These are phyloP conservation scores for Trichoderma gamsii DNA, from an alignment of 495 filamentous ascomycete species.

Conservation along the genomic window DNA sequence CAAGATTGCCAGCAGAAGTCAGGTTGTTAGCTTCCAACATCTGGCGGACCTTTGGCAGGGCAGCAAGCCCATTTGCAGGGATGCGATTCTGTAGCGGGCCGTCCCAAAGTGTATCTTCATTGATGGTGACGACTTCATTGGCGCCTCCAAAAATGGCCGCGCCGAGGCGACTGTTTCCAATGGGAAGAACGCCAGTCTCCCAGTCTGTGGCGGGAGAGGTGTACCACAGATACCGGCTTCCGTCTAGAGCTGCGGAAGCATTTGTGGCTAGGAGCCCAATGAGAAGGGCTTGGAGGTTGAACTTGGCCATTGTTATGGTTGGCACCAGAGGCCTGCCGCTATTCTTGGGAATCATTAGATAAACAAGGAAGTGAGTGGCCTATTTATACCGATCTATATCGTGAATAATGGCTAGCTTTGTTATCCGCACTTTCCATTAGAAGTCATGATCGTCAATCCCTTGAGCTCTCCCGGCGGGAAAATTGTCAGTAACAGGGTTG, in stretches of 20 bases:
- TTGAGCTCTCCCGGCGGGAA: not conserved
- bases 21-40: slow-evolving; percentile 39
- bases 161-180: slow-evolving; percentile 51
- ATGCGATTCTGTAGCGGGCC: slow-evolving; percentile 43
- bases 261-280: not conserved
- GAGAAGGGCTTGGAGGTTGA: slow-evolving; percentile 1
- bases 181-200: slow-evolving; percentile 19
- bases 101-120: slow-evolving; percentile 51
- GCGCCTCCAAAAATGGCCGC: slow-evolving; percentile 44
- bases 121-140: slow-evolving; percentile 43
- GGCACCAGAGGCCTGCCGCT: not conserved
- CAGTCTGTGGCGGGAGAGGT: slow-evolving; percentile 9
- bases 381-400: not conserved
- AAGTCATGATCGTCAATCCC: slow-evolving; percentile 1
- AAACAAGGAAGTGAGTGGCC: not conserved
- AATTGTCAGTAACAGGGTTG: not conserved
- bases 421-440: not conserved
- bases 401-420: not conserved
- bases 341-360: not conserved
- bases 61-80: slow-evolving; percentile 31
- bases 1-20: slow-evolving; percentile 36
- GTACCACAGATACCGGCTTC: slow-evolving; percentile 11
- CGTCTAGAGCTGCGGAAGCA: slow-evolving; percentile 2
- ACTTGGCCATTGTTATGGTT: not conserved
- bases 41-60: slow-evolving; percentile 34